Conservation (phyloP, 2,329 filamentous ascomycete genomes). For the Aspergillus bombycis region DNA sequence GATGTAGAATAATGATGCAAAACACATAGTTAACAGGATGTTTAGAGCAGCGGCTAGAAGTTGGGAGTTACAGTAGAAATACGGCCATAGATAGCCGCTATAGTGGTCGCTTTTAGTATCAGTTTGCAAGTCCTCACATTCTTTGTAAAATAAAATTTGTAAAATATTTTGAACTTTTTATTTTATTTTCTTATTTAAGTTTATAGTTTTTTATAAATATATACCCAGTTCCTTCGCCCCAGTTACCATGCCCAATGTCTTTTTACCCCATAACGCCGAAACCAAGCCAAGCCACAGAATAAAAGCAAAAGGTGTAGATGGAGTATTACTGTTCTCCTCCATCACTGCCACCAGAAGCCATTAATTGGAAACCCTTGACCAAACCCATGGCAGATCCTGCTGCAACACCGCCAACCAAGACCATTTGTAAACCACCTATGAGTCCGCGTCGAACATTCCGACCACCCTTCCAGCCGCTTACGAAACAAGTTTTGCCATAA, state of each 20-base stretch:
- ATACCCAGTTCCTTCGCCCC: background rate
- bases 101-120: too few species aligned
- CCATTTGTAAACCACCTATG: constrained; percentile 44
- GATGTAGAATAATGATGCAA: too few species aligned
- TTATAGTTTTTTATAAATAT: background rate
- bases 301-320: background rate
- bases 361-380: constrained; percentile 42
- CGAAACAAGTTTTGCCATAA: constrained; percentile 52
- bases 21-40: too few species aligned
- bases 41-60: too few species aligned
- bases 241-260: background rate
- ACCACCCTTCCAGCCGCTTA: constrained; percentile 40
- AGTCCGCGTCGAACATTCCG: constrained; percentile 37
- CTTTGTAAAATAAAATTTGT: too few species aligned
- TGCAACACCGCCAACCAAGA: constrained; percentile 43
- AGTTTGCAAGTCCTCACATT: too few species aligned
- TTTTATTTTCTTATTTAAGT: background rate
- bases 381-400: constrained; percentile 46
- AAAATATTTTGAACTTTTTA: background rate
- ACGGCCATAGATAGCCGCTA: too few species aligned
- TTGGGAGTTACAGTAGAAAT: too few species aligned
- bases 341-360: constrained; percentile 23
- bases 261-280: background rate
- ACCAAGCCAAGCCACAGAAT: background rate
- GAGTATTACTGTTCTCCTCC: constrained; percentile 3